Percentiles rank a stretch among this genome's conserved stretches.
Evolutionary conservation across 202 grass and related monocot species (phyloP).

Genomic region (Panicum virgatum): DNA sequence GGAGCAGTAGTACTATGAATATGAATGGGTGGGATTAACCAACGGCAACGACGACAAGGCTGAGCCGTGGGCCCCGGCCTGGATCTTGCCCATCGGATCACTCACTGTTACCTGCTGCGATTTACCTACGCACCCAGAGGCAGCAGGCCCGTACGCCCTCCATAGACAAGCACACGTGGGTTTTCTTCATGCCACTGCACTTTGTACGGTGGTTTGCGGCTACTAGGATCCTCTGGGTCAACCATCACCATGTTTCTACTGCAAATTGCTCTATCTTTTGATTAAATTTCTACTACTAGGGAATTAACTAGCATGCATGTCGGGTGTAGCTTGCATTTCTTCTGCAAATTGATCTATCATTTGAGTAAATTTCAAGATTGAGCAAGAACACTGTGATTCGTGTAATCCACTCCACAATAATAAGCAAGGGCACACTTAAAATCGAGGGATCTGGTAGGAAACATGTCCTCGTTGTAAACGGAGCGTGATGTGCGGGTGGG

Average conservation of each 20-base stretch:
- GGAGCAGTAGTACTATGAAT: background rate
- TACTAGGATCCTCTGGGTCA: slow-evolving; percentile 29
- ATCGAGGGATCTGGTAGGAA: background rate
- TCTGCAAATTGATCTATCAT: background rate
- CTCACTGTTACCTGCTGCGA: slow-evolving; percentile 16
- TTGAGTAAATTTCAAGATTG: background rate
- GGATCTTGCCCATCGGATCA: background rate
- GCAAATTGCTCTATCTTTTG: too few relatives aligned
- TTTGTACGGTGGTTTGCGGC: slow-evolving; percentile 33
- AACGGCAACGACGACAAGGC: background rate
- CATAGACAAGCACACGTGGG: slow-evolving; percentile 38
- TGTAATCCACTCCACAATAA: too few relatives aligned
- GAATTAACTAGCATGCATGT: background rate
- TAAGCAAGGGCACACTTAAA: background rate
- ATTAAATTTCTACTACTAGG: background rate
- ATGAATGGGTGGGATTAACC: background rate
- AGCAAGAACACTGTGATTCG: background rate
- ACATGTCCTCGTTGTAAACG: background rate
- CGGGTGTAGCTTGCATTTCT: background rate
- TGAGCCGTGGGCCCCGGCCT: background rate
- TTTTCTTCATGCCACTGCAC: slow-evolving; percentile 30
- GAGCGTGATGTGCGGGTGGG: too few relatives aligned
- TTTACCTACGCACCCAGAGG: slow-evolving; percentile 24
- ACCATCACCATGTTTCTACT: background rate
- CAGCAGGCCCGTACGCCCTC: slow-evolving; percentile 25